Evolutionary conservation across 2,329 filamentous ascomycete species (phyloP).

Genomic region (Tolypocladium sp.): DNA sequence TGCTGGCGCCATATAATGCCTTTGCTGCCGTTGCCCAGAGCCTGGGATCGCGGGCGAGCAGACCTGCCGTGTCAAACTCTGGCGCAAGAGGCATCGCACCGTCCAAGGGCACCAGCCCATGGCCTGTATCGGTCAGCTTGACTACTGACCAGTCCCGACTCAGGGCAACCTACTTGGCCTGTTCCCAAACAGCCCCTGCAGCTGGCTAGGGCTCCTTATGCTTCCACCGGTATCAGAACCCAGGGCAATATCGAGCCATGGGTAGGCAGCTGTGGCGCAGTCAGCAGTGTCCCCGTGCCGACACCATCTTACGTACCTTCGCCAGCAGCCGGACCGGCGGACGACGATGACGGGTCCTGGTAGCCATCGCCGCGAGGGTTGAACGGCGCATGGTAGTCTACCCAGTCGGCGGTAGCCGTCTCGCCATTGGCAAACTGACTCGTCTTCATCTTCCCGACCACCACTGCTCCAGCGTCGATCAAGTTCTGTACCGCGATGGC

Average conservation of each 20-base stretch:
- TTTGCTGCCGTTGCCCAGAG: constrained; percentile 22
- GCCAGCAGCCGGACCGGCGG: constrained; percentile 15
- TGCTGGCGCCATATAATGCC: constrained; percentile 21
- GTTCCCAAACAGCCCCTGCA: constrained; percentile 36
- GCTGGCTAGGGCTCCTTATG: constrained; percentile 33
- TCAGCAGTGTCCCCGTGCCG: neutral
- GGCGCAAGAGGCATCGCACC: constrained; percentile 30
- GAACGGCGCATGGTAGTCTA: constrained; percentile 28
- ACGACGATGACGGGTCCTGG: constrained; percentile 31
- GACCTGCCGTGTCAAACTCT: constrained; percentile 32
- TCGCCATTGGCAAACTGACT: constrained; percentile 33
- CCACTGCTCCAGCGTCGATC: constrained; percentile 45
- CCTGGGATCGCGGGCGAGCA: constrained; percentile 26
- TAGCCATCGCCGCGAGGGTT: constrained; percentile 39
- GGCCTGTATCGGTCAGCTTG: constrained; percentile 8
- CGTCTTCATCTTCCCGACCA: constrained; percentile 37
- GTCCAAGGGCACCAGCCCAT: constrained; percentile 27
- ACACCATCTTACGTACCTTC: neutral
- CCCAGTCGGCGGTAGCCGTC: constrained; percentile 35
- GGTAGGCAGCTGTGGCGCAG: constrained; percentile 22
- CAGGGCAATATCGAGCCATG: constrained; percentile 35
- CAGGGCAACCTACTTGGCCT: constrained; percentile 19
- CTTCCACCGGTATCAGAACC: constrained; percentile 36
- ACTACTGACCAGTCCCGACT: constrained; percentile 1
- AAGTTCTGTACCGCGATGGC: constrained; percentile 44